Conservation (phyloP, 2,329 filamentous ascomycete species). For the Chalaropsis ovoidea region DNA sequence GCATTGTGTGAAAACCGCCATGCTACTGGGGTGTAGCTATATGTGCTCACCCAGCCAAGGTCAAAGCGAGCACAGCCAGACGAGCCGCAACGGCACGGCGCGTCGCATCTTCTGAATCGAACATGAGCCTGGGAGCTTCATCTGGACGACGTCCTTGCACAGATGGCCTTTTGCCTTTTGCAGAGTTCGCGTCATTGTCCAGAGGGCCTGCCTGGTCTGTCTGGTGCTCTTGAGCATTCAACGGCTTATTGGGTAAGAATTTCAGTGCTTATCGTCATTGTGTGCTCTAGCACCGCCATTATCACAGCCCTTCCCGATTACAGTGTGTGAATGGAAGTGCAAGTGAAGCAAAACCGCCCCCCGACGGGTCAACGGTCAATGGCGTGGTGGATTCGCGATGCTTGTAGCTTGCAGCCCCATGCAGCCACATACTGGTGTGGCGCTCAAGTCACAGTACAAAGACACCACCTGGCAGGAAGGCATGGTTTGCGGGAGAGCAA, state of each 20-base stretch:
- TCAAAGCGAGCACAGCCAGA: slow-evolving; percentile 1
- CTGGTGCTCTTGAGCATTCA: background rate
- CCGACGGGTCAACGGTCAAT: background rate
- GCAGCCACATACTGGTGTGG: background rate
- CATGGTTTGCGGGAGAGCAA: background rate
- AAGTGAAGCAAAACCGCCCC: background rate
- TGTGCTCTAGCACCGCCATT: background rate
- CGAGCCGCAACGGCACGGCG: background rate
- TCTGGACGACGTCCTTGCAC: background rate
- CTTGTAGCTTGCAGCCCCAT: background rate
- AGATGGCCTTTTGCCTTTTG: too few relatives aligned
- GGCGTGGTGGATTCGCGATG: background rate
- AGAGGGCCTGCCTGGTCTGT: too few relatives aligned
- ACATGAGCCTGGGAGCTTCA: background rate
- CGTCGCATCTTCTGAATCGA: background rate
- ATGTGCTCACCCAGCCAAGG: background rate
- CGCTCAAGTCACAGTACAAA: background rate
- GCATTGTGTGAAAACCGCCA: background rate
- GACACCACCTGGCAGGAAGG: background rate
- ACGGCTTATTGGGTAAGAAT: background rate
- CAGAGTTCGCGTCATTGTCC: too few relatives aligned
- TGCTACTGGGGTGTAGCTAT: background rate
- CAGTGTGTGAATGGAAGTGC: background rate
- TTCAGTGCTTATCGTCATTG: background rate
- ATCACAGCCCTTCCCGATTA: background rate